These are phyloP conservation scores for Dactylellina parvicollis DNA, from an alignment of 2,329 filamentous ascomycete genomes.

Conservation along the genomic window DNA sequence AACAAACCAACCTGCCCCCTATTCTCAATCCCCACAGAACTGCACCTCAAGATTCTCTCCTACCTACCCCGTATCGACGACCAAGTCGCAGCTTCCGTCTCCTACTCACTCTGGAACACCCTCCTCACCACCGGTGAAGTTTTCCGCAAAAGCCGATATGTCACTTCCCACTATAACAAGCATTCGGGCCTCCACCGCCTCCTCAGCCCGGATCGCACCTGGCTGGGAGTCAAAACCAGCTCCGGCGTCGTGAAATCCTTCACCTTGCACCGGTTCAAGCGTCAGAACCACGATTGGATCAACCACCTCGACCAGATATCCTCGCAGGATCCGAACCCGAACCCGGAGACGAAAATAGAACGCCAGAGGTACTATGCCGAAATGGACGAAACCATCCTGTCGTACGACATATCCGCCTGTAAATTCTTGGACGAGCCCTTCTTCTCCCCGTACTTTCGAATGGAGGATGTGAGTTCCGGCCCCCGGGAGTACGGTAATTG, in stretches of 20 bases:
- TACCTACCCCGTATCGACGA: conserved; percentile 17
- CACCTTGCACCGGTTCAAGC: conserved; percentile 8
- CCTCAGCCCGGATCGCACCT: conserved; percentile 12
- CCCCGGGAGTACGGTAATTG: neutral
- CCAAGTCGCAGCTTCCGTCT: conserved; percentile 15
- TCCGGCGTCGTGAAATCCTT: conserved; percentile 1
- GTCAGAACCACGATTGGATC: neutral
- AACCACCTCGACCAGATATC: no score
- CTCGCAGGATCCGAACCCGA: neutral
- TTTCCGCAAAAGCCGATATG: neutral
- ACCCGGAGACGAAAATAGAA: neutral
- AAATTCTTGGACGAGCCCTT: conserved; percentile 12
- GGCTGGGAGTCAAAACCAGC: conserved; percentile 16
- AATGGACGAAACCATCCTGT: neutral
- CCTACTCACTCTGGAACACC: conserved; percentile 6
- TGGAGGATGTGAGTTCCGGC: neutral
- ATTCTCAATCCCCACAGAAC: conserved; percentile 13
- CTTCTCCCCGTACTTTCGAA: neutral
- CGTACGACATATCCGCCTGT: neutral
- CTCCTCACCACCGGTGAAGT: neutral
- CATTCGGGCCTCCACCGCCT: conserved; percentile 3
- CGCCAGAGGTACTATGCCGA: neutral
- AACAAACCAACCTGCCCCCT: neutral
- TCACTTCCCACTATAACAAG: neutral
- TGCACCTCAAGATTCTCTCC: conserved; percentile 39